Conservation (phyloP, 495 filamentous ascomycete species). For the Neurospora terricola region DNA sequence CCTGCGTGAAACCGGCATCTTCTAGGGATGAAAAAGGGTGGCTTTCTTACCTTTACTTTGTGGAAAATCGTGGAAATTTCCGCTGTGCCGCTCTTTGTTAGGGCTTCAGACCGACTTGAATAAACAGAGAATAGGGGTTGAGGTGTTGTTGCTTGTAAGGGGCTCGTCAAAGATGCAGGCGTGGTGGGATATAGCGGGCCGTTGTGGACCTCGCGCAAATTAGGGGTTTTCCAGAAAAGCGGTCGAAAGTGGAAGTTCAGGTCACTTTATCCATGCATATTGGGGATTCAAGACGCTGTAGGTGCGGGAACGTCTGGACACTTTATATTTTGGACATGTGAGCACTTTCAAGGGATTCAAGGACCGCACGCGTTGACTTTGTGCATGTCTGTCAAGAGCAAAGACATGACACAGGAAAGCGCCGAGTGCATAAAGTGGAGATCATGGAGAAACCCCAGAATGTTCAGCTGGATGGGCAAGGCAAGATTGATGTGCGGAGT, state of each 20-base stretch:
- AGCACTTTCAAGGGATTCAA: background rate
- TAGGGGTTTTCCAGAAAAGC: background rate
- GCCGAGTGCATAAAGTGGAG: background rate
- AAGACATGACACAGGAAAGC: background rate
- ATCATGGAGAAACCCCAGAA: background rate
- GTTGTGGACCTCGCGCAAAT: background rate
- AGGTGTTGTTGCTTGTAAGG: background rate
- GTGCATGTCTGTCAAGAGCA: background rate
- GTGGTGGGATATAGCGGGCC: background rate
- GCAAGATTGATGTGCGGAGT: background rate
- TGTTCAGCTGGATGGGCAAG: background rate
- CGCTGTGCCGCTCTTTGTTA: background rate
- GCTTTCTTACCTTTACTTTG: background rate
- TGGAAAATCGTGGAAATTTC: background rate
- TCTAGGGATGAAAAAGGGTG: background rate
- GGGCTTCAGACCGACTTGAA: background rate
- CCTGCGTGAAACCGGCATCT: background rate
- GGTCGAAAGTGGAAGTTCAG: background rate
- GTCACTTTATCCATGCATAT: background rate
- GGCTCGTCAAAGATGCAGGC: background rate
- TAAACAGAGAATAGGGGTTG: background rate
- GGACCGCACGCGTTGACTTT: background rate
- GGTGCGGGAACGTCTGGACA: background rate
- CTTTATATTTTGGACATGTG: background rate
- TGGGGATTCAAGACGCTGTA: background rate